A percentile compares a stretch with the other conserved stretches of the same genome.
Conservation (phyloP, 2,329 filamentous ascomycete species). For the Rhynchosporium graminicola region DNA sequence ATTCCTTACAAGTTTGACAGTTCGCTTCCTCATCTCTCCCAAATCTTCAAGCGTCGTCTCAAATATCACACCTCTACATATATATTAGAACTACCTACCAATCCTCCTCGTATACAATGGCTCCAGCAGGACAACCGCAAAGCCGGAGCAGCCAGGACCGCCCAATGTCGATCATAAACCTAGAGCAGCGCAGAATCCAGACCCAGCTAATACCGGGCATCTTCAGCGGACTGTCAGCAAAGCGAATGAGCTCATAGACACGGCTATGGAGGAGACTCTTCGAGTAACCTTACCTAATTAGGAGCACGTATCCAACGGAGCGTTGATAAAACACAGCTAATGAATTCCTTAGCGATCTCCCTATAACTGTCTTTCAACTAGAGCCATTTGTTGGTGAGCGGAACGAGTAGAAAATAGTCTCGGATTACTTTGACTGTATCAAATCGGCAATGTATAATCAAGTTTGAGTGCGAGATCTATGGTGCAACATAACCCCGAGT, state of each 20-base stretch:
- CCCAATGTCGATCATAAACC: neutral
- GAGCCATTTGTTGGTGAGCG: neutral
- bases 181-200: neutral
- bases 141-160: neutral
- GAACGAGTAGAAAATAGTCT: constrained; percentile 4
- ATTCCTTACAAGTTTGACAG: constrained; percentile 14
- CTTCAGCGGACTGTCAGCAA: constrained; percentile 14
- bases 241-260: neutral
- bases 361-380: neutral
- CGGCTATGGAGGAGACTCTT: constrained; percentile 21
- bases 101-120: neutral
- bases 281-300: constrained; percentile 3
- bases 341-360: constrained; percentile 6
- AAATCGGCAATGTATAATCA: constrained; percentile 4
- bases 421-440: constrained; percentile 6
- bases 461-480: constrained; percentile 5
- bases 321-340: constrained; percentile 7
- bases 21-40: constrained; percentile 11
- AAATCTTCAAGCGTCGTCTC: constrained; percentile 11
- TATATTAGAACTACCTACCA: neutral
- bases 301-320: constrained; percentile 7
- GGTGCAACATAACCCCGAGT: neutral
- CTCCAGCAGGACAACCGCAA: constrained; percentile 5
- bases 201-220: constrained; percentile 11
- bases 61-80: constrained; percentile 2